These are phyloP conservation scores for Exophiala calicioides DNA, from an alignment of 2,329 filamentous ascomycete genomes.

Conservation along the genomic window DNA sequence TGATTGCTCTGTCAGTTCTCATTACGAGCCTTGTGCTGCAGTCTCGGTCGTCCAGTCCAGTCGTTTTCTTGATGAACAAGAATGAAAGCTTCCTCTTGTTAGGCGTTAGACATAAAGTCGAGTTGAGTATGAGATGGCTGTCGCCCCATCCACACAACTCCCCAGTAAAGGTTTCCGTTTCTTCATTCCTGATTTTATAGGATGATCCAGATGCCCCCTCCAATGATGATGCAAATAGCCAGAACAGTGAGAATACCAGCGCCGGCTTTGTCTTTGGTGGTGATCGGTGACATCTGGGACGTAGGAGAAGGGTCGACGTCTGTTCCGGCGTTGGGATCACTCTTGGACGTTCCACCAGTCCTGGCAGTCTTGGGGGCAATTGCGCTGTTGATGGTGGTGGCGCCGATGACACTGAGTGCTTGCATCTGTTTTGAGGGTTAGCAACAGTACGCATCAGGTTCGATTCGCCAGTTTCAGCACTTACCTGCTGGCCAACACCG, in stretches of 20 bases:
- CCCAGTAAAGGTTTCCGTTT: too few relatives aligned
- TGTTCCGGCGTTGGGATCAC: slow-evolving; percentile 40
- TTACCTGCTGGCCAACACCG: slow-evolving; percentile 64
- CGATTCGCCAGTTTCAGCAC: background rate
- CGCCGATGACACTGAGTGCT: slow-evolving; percentile 64
- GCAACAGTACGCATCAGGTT: background rate
- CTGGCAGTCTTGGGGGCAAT: slow-evolving; percentile 53
- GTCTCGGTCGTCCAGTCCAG: too few relatives aligned
- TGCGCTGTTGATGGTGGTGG: slow-evolving; percentile 54
- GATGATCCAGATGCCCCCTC: slow-evolving; percentile 37
- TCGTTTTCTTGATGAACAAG: too few relatives aligned
- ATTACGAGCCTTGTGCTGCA: too few relatives aligned
- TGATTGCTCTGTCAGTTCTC: too few relatives aligned
- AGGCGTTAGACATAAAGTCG: too few relatives aligned
- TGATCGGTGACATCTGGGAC: slow-evolving; percentile 25
- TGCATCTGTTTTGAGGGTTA: slow-evolving; percentile 51
- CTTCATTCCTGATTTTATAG: slow-evolving; percentile 21
- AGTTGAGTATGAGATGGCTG: too few relatives aligned
- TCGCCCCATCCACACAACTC: too few relatives aligned
- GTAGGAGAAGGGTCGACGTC: slow-evolving; percentile 16
- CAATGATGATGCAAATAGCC: slow-evolving; percentile 35
- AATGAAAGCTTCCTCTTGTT: too few relatives aligned
- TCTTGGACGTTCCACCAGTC: slow-evolving; percentile 58
- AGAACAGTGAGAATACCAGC: slow-evolving; percentile 42
- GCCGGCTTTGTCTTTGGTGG: slow-evolving; percentile 41